These are phyloP conservation scores for Juncus effusus DNA, from an alignment of 176 grass and related monocot species.

Conservation along the genomic window DNA sequence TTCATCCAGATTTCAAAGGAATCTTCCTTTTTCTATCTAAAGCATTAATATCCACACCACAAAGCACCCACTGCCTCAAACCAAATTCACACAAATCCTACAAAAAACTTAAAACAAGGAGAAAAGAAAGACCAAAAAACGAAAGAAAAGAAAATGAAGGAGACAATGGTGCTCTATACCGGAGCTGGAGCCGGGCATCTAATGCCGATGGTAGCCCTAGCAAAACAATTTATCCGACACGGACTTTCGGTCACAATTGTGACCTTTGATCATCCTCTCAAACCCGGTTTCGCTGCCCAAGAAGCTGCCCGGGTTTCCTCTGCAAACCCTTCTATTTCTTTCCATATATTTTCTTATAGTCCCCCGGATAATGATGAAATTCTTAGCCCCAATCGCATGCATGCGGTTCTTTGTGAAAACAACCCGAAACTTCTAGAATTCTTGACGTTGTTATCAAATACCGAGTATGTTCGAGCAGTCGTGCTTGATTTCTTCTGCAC, in stretches of 20 bases:
- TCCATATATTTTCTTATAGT: constrained; percentile 39
- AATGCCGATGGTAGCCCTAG: constrained; percentile 42
- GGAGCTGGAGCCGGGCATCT: constrained; percentile 38
- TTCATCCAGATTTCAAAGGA: background rate
- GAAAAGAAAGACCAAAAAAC: background rate
- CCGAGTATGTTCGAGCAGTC: background rate
- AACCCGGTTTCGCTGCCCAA: constrained; percentile 1
- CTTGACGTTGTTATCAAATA: background rate
- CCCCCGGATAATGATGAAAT: background rate
- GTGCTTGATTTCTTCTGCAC: constrained; percentile 20
- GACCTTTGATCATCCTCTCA: constrained; percentile 22
- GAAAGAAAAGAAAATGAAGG: constrained; percentile 24
- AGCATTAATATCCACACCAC: no score
- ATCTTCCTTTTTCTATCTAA: no score
- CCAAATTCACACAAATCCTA: background rate
- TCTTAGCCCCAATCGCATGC: background rate
- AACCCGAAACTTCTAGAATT: background rate
- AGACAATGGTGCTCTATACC: constrained; percentile 45
- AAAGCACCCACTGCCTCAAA: no score
- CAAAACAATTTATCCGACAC: constrained; percentile 34
- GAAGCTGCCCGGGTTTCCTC: constrained; percentile 14
- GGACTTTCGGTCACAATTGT: constrained; percentile 28
- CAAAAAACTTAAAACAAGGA: constrained; percentile 20
- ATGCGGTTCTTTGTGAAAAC: constrained; percentile 12
- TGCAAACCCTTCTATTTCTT: constrained; percentile 31